These are phyloP conservation scores for Aquilaria sinensis DNA, from an alignment of 345 rosid genomes.

Conservation along the genomic window DNA sequence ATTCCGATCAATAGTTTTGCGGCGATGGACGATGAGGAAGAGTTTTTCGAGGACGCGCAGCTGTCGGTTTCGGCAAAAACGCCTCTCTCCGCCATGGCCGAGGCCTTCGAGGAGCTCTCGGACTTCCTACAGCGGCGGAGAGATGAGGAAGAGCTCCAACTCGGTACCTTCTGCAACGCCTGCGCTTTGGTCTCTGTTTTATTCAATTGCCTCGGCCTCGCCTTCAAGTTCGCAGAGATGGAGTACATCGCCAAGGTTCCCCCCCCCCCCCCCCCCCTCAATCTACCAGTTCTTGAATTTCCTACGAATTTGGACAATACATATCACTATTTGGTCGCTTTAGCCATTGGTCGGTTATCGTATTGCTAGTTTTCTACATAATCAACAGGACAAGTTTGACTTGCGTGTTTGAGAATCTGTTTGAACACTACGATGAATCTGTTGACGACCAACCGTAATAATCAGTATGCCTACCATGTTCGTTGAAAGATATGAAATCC, in stretches of 20 bases:
- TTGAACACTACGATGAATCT: background rate
- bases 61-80: constrained; percentile 2
- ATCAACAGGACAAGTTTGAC: background rate
- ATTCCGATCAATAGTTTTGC: background rate
- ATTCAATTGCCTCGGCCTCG: constrained; percentile 72
- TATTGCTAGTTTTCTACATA: background rate
- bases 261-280: too few relatives aligned
- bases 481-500: too few relatives aligned
- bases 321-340: background rate
- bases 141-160: constrained; percentile 21
- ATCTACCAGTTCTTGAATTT: too few relatives aligned
- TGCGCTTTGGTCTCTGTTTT: constrained; percentile 66
- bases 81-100: constrained; percentile 44
- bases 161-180: constrained; percentile 58
- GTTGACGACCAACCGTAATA: background rate
- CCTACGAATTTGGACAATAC: too few relatives aligned
- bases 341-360: background rate
- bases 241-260: constrained; percentile 81
- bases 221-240: constrained; percentile 84
- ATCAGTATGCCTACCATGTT: too few relatives aligned
- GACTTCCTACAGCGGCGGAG: constrained; percentile 22
- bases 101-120: constrained; percentile 55
- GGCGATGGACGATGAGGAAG: constrained; percentile 16
- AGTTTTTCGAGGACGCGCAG: constrained; percentile 20
- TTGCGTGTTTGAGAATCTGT: background rate